Conservation (phyloP, 75 land plant species). For the Cryptomeria japonica region DNA sequence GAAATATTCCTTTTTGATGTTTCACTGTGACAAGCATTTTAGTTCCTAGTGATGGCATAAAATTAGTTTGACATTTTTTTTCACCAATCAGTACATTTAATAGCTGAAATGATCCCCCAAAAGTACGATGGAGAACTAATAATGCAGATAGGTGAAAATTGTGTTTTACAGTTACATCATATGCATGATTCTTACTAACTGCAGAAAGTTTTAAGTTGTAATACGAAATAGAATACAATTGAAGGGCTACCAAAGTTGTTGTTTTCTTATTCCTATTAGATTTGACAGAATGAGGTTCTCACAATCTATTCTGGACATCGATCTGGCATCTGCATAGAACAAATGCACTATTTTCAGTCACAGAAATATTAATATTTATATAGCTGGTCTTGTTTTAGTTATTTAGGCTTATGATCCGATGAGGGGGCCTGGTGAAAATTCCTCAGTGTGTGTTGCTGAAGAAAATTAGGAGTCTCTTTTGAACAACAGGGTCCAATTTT, state of each 20-base stretch:
- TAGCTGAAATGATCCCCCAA: neutral
- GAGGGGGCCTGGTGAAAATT: no score
- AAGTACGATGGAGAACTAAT: neutral
- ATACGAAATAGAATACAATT: neutral
- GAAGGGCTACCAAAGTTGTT: neutral
- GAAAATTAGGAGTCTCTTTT: no score
- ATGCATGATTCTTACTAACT: neutral
- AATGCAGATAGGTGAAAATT: neutral
- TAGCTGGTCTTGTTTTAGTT: neutral
- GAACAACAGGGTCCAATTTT: no score
- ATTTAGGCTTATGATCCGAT: no score
- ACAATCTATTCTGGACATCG: neutral
- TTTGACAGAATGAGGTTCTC: neutral
- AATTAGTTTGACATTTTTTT: neutral
- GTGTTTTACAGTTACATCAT: neutral
- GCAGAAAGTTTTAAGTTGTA: neutral
- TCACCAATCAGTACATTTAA: neutral
- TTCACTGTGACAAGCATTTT: neutral
- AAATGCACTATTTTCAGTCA: neutral
- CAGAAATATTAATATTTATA: neutral
- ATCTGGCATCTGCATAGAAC: neutral
- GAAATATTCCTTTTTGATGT: neutral
- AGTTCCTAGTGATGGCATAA: neutral
- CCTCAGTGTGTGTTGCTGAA: no score
- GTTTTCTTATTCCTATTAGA: neutral